Base-by-base conservation (phyloP, 2,329 filamentous ascomycete genomes). In the Pestalotiopsis sp. region DNA sequence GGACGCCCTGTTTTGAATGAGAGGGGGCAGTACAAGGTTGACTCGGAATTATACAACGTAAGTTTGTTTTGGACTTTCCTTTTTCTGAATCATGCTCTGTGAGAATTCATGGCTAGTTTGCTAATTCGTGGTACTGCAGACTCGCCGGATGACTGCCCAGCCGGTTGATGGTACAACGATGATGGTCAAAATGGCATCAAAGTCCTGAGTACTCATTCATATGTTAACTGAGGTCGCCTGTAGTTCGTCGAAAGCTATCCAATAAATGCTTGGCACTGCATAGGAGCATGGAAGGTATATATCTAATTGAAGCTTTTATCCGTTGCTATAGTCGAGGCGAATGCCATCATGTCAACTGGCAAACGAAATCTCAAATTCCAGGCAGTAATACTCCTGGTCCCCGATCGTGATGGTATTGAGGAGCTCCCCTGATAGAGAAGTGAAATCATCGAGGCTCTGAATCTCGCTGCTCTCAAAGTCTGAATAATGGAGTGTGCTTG, bases 81-180 rank as follows among this genome's bases (percentile, higher is more conserved):
- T 4, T 1, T 31, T n/a, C 4, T 7, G 17, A 4, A 12, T 4
- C 4, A 20, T 9, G 11, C 3, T 20, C 25, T 12, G 7, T 17
- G 7, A 62, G 17, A 5, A 41, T 36, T 5, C 0, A 49, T 14
- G 31, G 36, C 65, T 67, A 14, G 52, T 36, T 41, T 20, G 17
- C 38, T 40, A 58, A 60, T n/a, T 45, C 31, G 40, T 13, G 27
- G 9, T 31, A 13, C 17, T 62, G 4, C 36, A 73, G 69, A 73
- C 68, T 57, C 68, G 71, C 1, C 65, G 56, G 25, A 68, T 73
- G 59, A 71, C 70, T 7, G 70, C 69, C 2, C 66, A 73, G 65
- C 71, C 72, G 5, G 65, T 72, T 12, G 71, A 73, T 66, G 71
- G 71, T 17, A 73, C 68, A 59, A 68, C 57, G 56, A 70, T 73